phyloP scores from a whole-genome alignment of 108 stramenopile species.

The Nitzschia sp. region DNA sequence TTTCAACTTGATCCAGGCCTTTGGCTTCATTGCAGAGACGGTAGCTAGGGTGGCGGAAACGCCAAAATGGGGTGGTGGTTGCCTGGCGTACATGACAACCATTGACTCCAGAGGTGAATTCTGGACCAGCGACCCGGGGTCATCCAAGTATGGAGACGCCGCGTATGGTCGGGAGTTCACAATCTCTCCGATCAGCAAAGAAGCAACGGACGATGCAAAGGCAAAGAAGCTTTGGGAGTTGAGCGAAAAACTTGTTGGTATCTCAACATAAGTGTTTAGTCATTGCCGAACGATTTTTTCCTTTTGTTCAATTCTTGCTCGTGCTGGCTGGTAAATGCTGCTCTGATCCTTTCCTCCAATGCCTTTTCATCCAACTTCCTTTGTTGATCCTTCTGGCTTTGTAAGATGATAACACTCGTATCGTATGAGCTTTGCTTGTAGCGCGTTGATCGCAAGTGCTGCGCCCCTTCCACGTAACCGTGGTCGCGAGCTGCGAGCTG shows the following conservation, averaged over 20 bases:
- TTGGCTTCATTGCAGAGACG: slow-evolving; percentile 16
- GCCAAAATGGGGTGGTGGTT: slow-evolving; percentile 66
- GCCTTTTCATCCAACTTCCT: slow-evolving; percentile 13
- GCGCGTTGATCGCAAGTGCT: slow-evolving; percentile 71
- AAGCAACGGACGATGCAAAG: slow-evolving; percentile 73
- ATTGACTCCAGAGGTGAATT: slow-evolving; percentile 50
- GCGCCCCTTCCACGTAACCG: slow-evolving; percentile 75
- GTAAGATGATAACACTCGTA: slow-evolving; percentile 68
- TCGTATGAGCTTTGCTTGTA: slow-evolving; percentile 68
- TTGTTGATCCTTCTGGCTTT: slow-evolving; percentile 27
- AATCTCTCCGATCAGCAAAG: slow-evolving; percentile 55
- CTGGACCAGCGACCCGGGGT: slow-evolving; percentile 65
- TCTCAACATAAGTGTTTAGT: slow-evolving; percentile 1
- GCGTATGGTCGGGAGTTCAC: slow-evolving; percentile 78
- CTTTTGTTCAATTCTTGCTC: slow-evolving; percentile 39
- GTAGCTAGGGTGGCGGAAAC: slow-evolving; percentile 28
- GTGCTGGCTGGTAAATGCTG: slow-evolving; percentile 64
- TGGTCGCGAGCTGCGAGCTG: slow-evolving; percentile 56
- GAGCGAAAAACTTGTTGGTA: slow-evolving; percentile 68
- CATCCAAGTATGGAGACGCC: slow-evolving; percentile 74
- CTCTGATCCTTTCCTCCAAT: slow-evolving; percentile 46
- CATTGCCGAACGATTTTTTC: neutral
- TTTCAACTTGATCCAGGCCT: slow-evolving; percentile 11
- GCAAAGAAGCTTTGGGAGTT: slow-evolving; percentile 73
- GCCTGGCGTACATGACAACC: slow-evolving; percentile 75